These are phyloP conservation scores for Marchantia paleacea DNA, from an alignment of 225 moss, liverwort and hornwort genomes.

Conservation along the genomic window DNA sequence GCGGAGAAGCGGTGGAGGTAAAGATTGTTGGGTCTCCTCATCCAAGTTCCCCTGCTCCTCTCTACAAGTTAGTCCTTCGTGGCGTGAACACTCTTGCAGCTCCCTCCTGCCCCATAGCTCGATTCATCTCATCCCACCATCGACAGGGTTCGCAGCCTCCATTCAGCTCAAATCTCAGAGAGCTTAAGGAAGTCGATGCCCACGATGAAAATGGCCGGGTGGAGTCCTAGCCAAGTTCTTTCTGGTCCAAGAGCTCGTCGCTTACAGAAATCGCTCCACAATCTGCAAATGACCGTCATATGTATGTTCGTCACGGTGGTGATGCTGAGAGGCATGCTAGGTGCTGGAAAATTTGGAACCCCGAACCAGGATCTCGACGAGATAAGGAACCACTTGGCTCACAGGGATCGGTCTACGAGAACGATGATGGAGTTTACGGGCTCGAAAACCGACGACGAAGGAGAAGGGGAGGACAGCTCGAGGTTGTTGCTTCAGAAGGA, in stretches of 20 bases:
- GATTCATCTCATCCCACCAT: too few relatives aligned
- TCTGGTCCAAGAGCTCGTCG: slow-evolving; percentile 42
- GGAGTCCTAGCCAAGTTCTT: slow-evolving; percentile 23
- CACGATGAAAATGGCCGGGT: slow-evolving; percentile 18
- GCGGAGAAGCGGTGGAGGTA: too few relatives aligned
- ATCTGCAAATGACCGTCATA: slow-evolving; percentile 57
- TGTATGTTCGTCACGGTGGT: slow-evolving; percentile 68
- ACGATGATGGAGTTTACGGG: slow-evolving; percentile 44
- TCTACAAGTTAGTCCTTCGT: too few relatives aligned
- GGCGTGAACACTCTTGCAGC: too few relatives aligned
- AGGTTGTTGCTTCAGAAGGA: slow-evolving; percentile 8
- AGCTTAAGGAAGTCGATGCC: neutral
- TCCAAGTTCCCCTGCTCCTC: too few relatives aligned
- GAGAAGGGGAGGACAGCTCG: neutral
- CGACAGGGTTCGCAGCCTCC: too few relatives aligned
- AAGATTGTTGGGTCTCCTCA: too few relatives aligned
- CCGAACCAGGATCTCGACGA: slow-evolving; percentile 38
- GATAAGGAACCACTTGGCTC: slow-evolving; percentile 25
- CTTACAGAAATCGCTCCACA: slow-evolving; percentile 53
- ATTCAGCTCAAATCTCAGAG: neutral
- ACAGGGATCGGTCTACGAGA: slow-evolving; percentile 25
- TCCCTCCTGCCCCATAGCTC: too few relatives aligned
- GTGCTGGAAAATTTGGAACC: slow-evolving; percentile 51
- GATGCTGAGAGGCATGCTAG: slow-evolving; percentile 64
- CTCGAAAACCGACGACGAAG: slow-evolving; percentile 7